These are phyloP conservation scores for Tolypocladium pustulatum DNA, from an alignment of 2,329 filamentous ascomycete species.

Conservation along the genomic window DNA sequence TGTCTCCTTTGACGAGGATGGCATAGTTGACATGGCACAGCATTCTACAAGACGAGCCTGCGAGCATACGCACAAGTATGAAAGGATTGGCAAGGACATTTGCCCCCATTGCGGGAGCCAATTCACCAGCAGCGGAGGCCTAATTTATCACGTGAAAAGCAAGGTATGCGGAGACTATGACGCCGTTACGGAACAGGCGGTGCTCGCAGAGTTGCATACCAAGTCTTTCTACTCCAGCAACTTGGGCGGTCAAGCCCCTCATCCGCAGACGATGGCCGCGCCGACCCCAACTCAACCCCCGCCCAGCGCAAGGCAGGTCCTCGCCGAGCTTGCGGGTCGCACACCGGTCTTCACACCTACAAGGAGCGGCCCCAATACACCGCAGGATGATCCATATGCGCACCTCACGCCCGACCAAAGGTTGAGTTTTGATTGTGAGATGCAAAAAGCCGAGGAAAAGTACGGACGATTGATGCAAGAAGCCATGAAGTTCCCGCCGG, in stretches of 20 bases:
- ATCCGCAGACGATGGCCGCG: background rate
- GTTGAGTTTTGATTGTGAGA: slow-evolving; percentile 14
- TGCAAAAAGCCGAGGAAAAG: slow-evolving; percentile 18
- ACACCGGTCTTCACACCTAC: background rate
- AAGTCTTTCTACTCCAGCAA: background rate
- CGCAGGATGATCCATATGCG: slow-evolving; percentile 29
- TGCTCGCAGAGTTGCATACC: background rate
- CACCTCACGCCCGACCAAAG: slow-evolving; percentile 26
- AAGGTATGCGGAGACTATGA: slow-evolving; percentile 35
- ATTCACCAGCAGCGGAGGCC: slow-evolving; percentile 30
- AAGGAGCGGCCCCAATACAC: slow-evolving; percentile 4
- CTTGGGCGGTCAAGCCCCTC: no score
- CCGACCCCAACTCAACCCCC: background rate
- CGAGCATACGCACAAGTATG: slow-evolving; percentile 4
- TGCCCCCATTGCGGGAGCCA: slow-evolving; percentile 34
- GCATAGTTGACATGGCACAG: slow-evolving; percentile 6
- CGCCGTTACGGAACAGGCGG: slow-evolving; percentile 3
- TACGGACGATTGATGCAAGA: slow-evolving; percentile 32
- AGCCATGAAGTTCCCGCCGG: slow-evolving; percentile 26
- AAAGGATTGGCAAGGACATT: slow-evolving; percentile 17
- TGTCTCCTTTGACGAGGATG: background rate
- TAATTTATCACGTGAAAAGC: slow-evolving; percentile 33
- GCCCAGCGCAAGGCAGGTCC: background rate
- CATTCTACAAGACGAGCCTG: slow-evolving; percentile 18
- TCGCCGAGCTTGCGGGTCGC: background rate